Conservation (phyloP, 768 basidiomycete species). For the Psilocybe sp. region DNA sequence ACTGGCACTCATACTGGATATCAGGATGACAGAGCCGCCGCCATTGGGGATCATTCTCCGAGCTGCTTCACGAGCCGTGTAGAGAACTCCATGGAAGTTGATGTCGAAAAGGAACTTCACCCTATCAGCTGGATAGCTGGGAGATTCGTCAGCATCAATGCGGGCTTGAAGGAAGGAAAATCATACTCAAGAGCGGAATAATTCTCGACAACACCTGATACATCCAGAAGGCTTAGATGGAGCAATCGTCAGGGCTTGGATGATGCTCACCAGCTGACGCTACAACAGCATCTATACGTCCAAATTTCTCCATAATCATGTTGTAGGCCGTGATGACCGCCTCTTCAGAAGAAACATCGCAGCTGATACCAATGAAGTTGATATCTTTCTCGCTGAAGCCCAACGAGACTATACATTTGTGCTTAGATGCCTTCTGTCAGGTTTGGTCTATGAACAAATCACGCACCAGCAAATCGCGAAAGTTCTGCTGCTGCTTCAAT, state of each 20-base stretch:
- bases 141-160: background rate
- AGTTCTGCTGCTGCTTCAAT: slow-evolving; percentile 70
- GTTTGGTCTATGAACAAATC: background rate
- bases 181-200: slow-evolving; percentile 80
- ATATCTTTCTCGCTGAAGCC: slow-evolving; percentile 54
- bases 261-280: slow-evolving; percentile 73
- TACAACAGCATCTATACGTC: slow-evolving; percentile 78
- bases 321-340: slow-evolving; percentile 74
- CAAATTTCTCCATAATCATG: slow-evolving; percentile 59
- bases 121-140: slow-evolving; percentile 81
- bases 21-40: slow-evolving; percentile 78
- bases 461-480: slow-evolving; percentile 24
- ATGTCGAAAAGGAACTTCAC: slow-evolving; percentile 84
- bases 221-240: slow-evolving; percentile 1
- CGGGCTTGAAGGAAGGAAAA: slow-evolving; percentile 2
- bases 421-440: background rate
- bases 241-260: background rate
- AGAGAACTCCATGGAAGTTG: slow-evolving; percentile 93
- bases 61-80: slow-evolving; percentile 95
- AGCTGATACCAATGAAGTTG: slow-evolving; percentile 72
- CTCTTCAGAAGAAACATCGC: slow-evolving; percentile 83
- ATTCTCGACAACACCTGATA: slow-evolving; percentile 80
- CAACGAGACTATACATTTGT: slow-evolving; percentile 44
- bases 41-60: slow-evolving; percentile 84
- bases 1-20: slow-evolving; percentile 89